Evolutionary conservation across 192 early-diverging fungal species (phyloP), one percentile per base, ranked within the genome.

Genomic region (Irineochytrium annulatum): DNA sequence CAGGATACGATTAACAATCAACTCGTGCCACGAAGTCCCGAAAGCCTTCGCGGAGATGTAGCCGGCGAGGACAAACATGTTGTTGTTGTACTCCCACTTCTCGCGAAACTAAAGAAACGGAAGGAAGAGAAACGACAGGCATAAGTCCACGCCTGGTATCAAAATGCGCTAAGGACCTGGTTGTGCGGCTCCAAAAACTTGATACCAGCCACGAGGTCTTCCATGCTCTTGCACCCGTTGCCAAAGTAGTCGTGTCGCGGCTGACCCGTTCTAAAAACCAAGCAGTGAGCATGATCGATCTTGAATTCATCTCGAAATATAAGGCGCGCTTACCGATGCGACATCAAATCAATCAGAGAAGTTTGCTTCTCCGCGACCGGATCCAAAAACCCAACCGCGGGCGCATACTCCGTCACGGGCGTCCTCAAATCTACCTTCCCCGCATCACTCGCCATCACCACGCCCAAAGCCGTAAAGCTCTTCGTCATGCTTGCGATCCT

Each of bases 31-130:
- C 20, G 39, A 39, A 3, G 6, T 17, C 5, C 31, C 29, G 19
- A 28, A 19, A 30, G 54, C 54, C 3, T 49, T 51, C 49, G 20
- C 64, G 5, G 57, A 56, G 13, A 66, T 35, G 5, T 11, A 27
- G 2, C 64, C 64, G 41, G 64, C 64, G 13, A 66, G 31, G 13
- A n/a, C 41, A 29, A 52, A 52, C 57, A 61, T 61, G 46, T 60
- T 13, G 56, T 66, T 66, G 33, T 28, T 35, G 33, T 66, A 66
- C n/a, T 58, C 30, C 17, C 24, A 66, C 35, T 60, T 37, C 28
- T 32, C 57, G 16, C 64, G 64, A 32, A 66, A 66, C 16, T 8
- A 34, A 35, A n/a, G n/a, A n/a, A n/a, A n/a, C n/a, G n/a, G n/a
- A n/a, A n/a, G n/a, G n/a, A n/a, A n/a, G n/a, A n/a, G n/a, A n/a